Evolutionary conservation across 78 protist genomes (phyloP), one percentile per base, ranked within the genome.

Genomic region (Pigoraptor vietnamica): DNA sequence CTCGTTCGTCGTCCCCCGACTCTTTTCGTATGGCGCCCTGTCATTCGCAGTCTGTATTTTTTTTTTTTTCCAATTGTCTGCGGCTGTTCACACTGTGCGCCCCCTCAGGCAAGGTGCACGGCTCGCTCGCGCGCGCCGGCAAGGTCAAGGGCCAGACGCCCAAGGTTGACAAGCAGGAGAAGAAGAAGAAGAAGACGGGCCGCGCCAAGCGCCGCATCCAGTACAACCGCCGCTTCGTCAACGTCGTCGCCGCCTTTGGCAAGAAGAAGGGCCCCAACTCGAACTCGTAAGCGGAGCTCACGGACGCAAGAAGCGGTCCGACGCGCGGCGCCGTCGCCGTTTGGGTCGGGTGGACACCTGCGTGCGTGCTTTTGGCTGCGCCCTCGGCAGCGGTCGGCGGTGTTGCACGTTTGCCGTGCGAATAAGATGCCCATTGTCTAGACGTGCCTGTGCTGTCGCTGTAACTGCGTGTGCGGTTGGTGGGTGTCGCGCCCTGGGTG

Each of bases 61-160:
- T n/a, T n/a, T n/a, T n/a, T n/a, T n/a, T n/a, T n/a, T n/a, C n/a
- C n/a, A n/a, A n/a, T n/a, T n/a, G n/a, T n/a, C n/a, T n/a, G n/a
- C n/a, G n/a, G n/a, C n/a, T n/a, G n/a, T n/a, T n/a, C n/a, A n/a
- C n/a, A n/a, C n/a, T n/a, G n/a, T n/a, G n/a, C n/a, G n/a, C n/a
- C n/a, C n/a, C n/a, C n/a, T n/a, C 90, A 93, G 95, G 95, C 48
- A 94, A 94, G 92, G 96, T 95, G 40, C 98, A 97, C 98, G 98
- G 98, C 81, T 95, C 97, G 34, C 96, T 97, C 82, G 94, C 98
- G 0, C 98, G 98, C 89, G 98, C 98, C 91, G 98, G 98, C 90
- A 97, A 97, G 96, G 98, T 97, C 89, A 55, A 93, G 36, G 94
- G 92, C n/a, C 97, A 95, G 94, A 97, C 98, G 9, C 98, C 98